Percentiles rank a stretch among this genome's conserved stretches.
Conservation (phyloP, 1,284 basidiomycete genomes). For the Xerocomus nothofagi region DNA sequence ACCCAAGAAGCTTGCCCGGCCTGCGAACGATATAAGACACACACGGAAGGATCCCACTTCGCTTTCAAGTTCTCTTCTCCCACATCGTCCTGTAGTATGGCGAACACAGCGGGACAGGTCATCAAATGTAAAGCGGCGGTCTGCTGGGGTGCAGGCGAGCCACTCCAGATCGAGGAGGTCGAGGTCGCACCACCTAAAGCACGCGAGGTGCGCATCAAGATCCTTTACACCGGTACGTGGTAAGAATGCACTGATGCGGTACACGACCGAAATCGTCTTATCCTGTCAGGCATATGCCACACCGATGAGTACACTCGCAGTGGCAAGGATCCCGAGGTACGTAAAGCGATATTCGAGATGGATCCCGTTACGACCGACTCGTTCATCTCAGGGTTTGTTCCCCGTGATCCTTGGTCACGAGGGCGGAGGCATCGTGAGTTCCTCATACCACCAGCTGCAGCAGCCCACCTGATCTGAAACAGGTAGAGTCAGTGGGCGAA, state of each 20-base stretch:
- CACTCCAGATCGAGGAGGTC: slow-evolving; percentile 87
- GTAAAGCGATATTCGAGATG: slow-evolving; percentile 6
- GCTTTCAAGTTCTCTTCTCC: slow-evolving; percentile 5
- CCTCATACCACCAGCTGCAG: neutral
- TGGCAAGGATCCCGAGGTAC: slow-evolving; percentile 91
- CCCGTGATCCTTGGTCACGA: slow-evolving; percentile 95
- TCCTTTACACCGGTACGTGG: slow-evolving; percentile 80
- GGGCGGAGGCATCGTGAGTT: slow-evolving; percentile 77
- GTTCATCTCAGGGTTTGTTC: slow-evolving; percentile 72
- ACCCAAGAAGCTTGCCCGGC: neutral
- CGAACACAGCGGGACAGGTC: slow-evolving; percentile 66
- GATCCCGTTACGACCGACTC: slow-evolving; percentile 2
- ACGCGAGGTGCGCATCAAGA: slow-evolving; percentile 91
- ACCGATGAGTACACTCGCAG: slow-evolving; percentile 98
- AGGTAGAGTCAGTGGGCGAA: slow-evolving; percentile 95
- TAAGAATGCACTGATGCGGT: neutral
- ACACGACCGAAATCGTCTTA: slow-evolving; percentile 10
- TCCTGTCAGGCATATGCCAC: slow-evolving; percentile 85
- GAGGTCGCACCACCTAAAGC: slow-evolving; percentile 90
- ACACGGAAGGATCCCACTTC: neutral
- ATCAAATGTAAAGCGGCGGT: slow-evolving; percentile 96
- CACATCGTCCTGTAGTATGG: slow-evolving; percentile 45
- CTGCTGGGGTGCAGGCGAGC: slow-evolving; percentile 93
- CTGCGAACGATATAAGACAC: slow-evolving; percentile 2
- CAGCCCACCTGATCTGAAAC: slow-evolving; percentile 16